Conservation (phyloP, 352 stramenopile genomes). For the Phytophthora chlamydospora region DNA sequence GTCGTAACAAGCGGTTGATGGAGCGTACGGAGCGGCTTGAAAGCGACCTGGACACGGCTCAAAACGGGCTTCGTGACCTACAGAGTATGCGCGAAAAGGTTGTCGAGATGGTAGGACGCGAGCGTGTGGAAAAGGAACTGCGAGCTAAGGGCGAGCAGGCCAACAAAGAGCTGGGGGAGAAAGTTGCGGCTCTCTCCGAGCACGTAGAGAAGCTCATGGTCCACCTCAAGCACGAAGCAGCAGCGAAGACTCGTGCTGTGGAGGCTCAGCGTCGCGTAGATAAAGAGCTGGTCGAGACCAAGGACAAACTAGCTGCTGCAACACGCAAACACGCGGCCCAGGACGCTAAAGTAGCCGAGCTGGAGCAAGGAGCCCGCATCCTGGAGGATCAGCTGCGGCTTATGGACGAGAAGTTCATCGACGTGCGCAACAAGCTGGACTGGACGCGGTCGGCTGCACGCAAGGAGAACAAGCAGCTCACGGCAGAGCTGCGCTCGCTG, state of each 20-base stretch:
- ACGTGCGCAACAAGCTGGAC: conserved; percentile 96
- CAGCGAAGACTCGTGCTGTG: conserved; percentile 90
- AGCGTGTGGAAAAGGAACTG: conserved; percentile 89
- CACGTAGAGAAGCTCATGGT: conserved; percentile 98
- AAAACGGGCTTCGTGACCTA: conserved; percentile 56
- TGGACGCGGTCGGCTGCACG: conserved; percentile 90
- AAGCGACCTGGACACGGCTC: conserved; percentile 54
- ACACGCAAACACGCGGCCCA: conserved; percentile 85
- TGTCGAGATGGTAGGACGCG: conserved; percentile 77
- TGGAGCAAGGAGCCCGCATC: conserved; percentile 93
- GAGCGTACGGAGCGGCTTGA: conserved; percentile 59
- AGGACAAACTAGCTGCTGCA: conserved; percentile 62
- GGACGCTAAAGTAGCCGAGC: conserved; percentile 88
- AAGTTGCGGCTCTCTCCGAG: conserved; percentile 92
- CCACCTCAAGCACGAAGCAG: conserved; percentile 95
- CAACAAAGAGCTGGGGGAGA: conserved; percentile 75
- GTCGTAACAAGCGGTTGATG: conserved; percentile 74
- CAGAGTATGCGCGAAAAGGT: conserved; percentile 78
- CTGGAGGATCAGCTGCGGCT: conserved; percentile 95
- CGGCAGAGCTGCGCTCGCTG: conserved; percentile 60
- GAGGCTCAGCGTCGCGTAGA: conserved; percentile 77
- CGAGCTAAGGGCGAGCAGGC: conserved; percentile 69
- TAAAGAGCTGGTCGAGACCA: conserved; percentile 78
- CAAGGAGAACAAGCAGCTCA: conserved; percentile 83
- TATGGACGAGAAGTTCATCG: conserved; percentile 98